Base-by-base conservation (phyloP, 768 basidiomycete genomes). In the Lactarius hengduanensis region DNA sequence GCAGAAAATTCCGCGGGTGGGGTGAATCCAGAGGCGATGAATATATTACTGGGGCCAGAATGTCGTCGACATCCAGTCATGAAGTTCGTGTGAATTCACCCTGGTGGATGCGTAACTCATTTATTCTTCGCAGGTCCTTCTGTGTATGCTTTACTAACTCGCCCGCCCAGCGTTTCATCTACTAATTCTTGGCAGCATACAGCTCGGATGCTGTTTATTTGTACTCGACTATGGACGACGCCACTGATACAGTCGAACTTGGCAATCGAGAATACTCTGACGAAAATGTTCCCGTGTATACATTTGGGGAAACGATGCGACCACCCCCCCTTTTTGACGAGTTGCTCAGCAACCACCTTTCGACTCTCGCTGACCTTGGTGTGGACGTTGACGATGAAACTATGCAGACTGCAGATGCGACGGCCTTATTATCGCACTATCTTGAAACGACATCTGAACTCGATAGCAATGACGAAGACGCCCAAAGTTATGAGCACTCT, bases 31-130 rank as follows among this genome's bases (percentile, higher is more conserved):
- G 68, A 64, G 78, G 79, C 50, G 71, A 73, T 22, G 86, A 86
- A n/a, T 88, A 92, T 73, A 84, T 92, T 57, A 92, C 90, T 38
- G 91, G 91, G 22, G 83, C 84, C n/a, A 80, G 86, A 50, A 88
- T 92, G 81, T 86, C 90, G 18, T 71, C 79, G 36, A 78, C 78
- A 58, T 92, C 89, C 76, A 89, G 90, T 26, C 85, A 93, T 72
- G 91, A 94, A 78, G 91, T 92, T 70, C 62, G 76, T 65, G 55
- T 53, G 53, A 57, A 63, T 61, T 36, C 54, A 56, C 34, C 36
- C 50, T 67, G 20, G 38, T 67, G n/a, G 54, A 30, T 22, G 34
- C 63, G 61, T 55, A 57, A 32, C 71, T 75, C 63, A 76, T 56
- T 28, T 30, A 18, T 30, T 38, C 28, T 45, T 10, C 50, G 47